A percentile compares a stretch with the other conserved stretches of the same genome.
Evolutionary conservation across 2,329 filamentous ascomycete genomes (phyloP).

Genomic region (Grosmannia clavigera): DNA sequence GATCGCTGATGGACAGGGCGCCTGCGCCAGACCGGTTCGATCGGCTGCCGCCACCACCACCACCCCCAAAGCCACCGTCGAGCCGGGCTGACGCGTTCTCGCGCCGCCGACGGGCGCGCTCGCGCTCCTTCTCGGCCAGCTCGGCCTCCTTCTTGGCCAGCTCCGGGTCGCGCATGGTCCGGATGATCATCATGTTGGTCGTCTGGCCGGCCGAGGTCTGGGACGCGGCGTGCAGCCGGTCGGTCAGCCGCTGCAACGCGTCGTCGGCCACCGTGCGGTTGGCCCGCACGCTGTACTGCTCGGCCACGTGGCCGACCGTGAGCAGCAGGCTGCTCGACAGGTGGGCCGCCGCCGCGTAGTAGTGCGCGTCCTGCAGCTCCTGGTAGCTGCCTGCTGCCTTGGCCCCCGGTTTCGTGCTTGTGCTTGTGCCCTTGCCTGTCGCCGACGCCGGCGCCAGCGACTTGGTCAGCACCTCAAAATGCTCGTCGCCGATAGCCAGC

Average conservation of each 20-base stretch:
- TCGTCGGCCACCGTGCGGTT: constrained; percentile 58
- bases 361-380: constrained; percentile 58
- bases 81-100: constrained; percentile 57
- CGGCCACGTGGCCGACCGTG: constrained; percentile 63
- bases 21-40: constrained; percentile 29
- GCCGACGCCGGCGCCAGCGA: constrained; percentile 44
- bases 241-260: constrained; percentile 55
- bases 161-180: constrained; percentile 62
- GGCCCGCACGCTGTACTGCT: constrained; percentile 56
- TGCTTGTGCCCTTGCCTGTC: neutral
- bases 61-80: constrained; percentile 39
- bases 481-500: constrained; percentile 60
- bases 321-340: constrained; percentile 55
- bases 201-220: constrained; percentile 35
- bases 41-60: constrained; percentile 23
- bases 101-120: constrained; percentile 50
- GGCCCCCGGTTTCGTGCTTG: no score
- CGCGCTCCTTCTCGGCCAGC: constrained; percentile 59
- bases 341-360: constrained; percentile 63
- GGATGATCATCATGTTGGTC: constrained; percentile 51
- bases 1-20: constrained; percentile 52
- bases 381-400: constrained; percentile 30
- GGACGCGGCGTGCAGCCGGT: constrained; percentile 52
- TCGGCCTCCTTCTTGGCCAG: constrained; percentile 63
- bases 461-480: constrained; percentile 65